Evolutionary conservation across 108 stramenopile species (phyloP), one percentile per base, ranked within the genome.

Genomic region (Cyclotella kingstonii): DNA sequence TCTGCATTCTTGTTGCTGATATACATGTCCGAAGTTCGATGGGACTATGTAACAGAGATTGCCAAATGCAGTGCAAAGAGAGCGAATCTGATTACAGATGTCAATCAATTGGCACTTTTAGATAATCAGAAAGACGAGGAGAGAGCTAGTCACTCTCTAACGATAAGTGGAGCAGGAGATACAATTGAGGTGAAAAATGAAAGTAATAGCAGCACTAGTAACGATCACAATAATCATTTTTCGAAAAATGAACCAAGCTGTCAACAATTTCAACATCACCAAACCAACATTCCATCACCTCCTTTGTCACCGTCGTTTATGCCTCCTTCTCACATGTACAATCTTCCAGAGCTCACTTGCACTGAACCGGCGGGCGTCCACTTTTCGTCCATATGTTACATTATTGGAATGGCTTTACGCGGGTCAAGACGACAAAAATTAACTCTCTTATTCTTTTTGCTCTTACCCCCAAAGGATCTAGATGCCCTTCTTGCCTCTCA

Each of bases 341-440:
- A 58, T 27, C 63, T 51, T 29, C 63, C 73, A 8, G 66, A 70
- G 12, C 42, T 75, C 11, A 34, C 38, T 4, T 23, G 23, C 26
- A 42, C 17, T 5, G 72, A 67, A 51, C 84, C 84, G 18, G 63
- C 48, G 19, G 89, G 89, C 14, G 58, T 83, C n/a, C 54, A 73
- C 25, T 55, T 90, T 5, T 62, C 82, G 44, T 54, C 77, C 9
- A 39, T 86, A 2, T 67, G 79, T 18, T 86, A 74, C 62, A 35
- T 86, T 7, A 43, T 86, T 14, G 81, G 77, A 30, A 23, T 90
- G 51, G 85, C 85, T 1, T 39, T 86, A 67, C 74, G 85, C 8
- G 87, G 91, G n/a, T 56, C 82, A 8, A 77, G 91, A 23, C 27
- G 69, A 33, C 91, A 92, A 76, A 60, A 59, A 49, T 54, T 92